Conservation (phyloP, 345 rosid species). For the Isatis tinctoria region DNA sequence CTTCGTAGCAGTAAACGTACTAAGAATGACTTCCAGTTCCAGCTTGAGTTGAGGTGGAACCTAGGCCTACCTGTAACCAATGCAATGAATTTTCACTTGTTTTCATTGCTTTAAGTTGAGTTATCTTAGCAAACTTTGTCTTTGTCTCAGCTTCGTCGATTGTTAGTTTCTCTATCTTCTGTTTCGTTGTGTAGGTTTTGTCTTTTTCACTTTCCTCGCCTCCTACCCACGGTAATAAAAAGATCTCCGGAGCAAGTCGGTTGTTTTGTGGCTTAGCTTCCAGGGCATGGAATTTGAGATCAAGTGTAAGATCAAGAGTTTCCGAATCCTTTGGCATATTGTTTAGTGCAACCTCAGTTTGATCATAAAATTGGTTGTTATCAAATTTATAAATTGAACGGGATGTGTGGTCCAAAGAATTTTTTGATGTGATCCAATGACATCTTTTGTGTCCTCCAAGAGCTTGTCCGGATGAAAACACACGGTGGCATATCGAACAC, state of each 20-base stretch:
- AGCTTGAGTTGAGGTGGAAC: constrained; percentile 34
- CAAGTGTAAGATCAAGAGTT: constrained; percentile 49
- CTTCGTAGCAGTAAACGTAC: background rate
- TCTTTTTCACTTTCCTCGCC: constrained; percentile 14
- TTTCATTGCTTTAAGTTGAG: constrained; percentile 47
- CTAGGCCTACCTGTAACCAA: constrained; percentile 71
- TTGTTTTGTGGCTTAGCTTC: constrained; percentile 3
- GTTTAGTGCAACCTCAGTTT: constrained; percentile 36
- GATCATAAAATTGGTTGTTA: constrained; percentile 33
- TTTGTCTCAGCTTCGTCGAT: constrained; percentile 30
- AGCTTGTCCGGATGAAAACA: constrained; percentile 49
- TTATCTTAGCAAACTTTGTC: constrained; percentile 48
- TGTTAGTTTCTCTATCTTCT: background rate
- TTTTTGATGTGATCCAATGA: constrained; percentile 62
- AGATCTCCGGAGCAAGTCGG: constrained; percentile 28
- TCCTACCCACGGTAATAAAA: constrained; percentile 38
- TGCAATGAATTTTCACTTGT: constrained; percentile 42
- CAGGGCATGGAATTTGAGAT: constrained; percentile 48
- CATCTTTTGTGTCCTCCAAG: constrained; percentile 53
- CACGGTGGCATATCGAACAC: constrained; percentile 42
- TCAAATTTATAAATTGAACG: constrained; percentile 39
- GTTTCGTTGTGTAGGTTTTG: background rate
- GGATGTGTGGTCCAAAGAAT: constrained; percentile 34
- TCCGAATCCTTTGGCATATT: constrained; percentile 19
- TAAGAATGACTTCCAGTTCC: constrained; percentile 20